Percentiles rank a stretch among this genome's conserved stretches.
Evolutionary conservation across 2,329 filamentous ascomycete species (phyloP).

Genomic region (Penicillium verrucosum): DNA sequence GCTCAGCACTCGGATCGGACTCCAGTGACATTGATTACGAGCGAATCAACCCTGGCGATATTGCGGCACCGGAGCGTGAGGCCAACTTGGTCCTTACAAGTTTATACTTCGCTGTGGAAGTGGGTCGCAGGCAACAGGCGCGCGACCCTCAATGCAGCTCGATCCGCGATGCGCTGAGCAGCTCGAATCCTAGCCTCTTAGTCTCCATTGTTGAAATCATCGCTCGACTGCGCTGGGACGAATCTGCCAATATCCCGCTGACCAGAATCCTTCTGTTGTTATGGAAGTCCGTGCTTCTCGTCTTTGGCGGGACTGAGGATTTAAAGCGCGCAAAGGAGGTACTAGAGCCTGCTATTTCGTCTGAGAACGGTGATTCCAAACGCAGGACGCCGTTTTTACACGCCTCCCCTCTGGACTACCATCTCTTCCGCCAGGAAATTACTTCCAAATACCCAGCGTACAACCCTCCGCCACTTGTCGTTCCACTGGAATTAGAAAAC

Average conservation of each 20-base stretch:
- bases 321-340: slow-evolving; percentile 71
- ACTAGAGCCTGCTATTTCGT: slow-evolving; percentile 57
- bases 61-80: slow-evolving; percentile 40
- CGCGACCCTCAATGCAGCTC: slow-evolving; percentile 23
- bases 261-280: slow-evolving; percentile 75
- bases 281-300: slow-evolving; percentile 86
- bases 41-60: slow-evolving; percentile 30
- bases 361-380: slow-evolving; percentile 37
- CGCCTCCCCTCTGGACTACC: slow-evolving; percentile 92
- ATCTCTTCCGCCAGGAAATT: slow-evolving; percentile 93
- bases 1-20: slow-evolving; percentile 24
- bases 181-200: slow-evolving; percentile 64
- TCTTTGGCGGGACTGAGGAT: slow-evolving; percentile 75
- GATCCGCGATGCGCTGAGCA: slow-evolving; percentile 43
- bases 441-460: slow-evolving; percentile 98
- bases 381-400: slow-evolving; percentile 77
- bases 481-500: slow-evolving; percentile 85
- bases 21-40: slow-evolving; percentile 31
- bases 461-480: slow-evolving; percentile 75
- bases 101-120: slow-evolving; percentile 44
- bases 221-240: slow-evolving; percentile 69
- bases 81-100: slow-evolving; percentile 43
- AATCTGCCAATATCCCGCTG: slow-evolving; percentile 52
- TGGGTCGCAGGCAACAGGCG: slow-evolving; percentile 38
- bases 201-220: slow-evolving; percentile 68